Evolutionary conservation across 2,329 filamentous ascomycete species (phyloP).

Genomic region (Venturia effusa): DNA sequence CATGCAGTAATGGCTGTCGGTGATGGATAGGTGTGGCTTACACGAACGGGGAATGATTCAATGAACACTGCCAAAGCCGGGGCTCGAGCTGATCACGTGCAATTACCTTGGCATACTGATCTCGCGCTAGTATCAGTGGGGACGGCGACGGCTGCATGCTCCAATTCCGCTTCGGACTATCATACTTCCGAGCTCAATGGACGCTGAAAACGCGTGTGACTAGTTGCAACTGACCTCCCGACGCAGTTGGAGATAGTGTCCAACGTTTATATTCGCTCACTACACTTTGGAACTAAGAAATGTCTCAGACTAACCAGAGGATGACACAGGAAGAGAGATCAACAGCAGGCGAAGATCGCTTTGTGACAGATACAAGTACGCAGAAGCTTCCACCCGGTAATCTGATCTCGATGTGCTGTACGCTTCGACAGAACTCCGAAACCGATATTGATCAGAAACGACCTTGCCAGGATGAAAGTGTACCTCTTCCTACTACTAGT

Average conservation of each 20-base stretch:
- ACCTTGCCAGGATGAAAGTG: neutral
- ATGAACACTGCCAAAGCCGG: too few relatives aligned
- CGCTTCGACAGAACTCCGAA: neutral
- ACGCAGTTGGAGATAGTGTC: neutral
- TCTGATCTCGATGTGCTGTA: neutral
- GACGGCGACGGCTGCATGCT: too few relatives aligned
- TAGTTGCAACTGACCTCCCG: neutral
- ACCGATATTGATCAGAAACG: neutral
- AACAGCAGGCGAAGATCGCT: neutral
- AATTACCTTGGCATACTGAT: too few relatives aligned
- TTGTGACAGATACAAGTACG: neutral
- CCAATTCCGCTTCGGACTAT: too few relatives aligned
- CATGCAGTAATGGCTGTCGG: neutral
- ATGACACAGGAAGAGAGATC: too few relatives aligned
- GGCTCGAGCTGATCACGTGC: too few relatives aligned
- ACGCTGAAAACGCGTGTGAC: neutral
- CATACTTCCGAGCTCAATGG: neutral
- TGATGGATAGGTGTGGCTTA: neutral
- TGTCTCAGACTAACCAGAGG: neutral
- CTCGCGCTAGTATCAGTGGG: too few relatives aligned
- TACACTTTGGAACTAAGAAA: neutral
- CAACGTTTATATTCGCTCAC: neutral
- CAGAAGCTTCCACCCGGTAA: neutral
- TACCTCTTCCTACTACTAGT: too few relatives aligned
- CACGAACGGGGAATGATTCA: too few relatives aligned